Evolutionary conservation across 441 rosid species (phyloP).

Genomic region (Monsonia emarginata): DNA sequence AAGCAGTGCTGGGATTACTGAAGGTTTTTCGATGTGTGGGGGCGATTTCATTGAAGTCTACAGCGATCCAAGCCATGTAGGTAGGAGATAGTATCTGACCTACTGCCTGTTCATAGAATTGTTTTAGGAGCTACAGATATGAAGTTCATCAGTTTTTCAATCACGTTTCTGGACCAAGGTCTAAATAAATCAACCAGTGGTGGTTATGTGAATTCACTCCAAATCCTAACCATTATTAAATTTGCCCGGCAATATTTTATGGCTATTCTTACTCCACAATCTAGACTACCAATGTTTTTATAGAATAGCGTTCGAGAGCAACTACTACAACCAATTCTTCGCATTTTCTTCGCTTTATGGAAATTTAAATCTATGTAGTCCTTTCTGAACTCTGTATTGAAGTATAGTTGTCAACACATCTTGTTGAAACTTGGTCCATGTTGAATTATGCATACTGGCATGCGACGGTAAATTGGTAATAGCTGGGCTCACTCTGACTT

Average conservation of each 20-base stretch:
- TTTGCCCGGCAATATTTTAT: too few species aligned
- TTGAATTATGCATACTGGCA: background rate
- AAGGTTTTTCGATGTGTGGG: constrained; percentile 98
- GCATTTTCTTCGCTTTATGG: background rate
- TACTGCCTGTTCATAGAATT: constrained; percentile 6
- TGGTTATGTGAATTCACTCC: too few species aligned
- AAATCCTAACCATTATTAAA: too few species aligned
- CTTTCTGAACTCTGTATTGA: too few species aligned
- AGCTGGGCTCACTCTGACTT: background rate
- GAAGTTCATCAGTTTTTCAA: background rate
- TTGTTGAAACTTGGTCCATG: background rate
- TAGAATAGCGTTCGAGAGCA: background rate
- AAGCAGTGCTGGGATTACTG: constrained; percentile 92
- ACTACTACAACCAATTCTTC: background rate
- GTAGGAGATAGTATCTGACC: constrained; percentile 30
- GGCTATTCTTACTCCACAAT: background rate
- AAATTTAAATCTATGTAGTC: background rate
- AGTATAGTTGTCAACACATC: too few species aligned
- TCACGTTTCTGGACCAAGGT: too few species aligned
- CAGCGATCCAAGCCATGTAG: constrained; percentile 64
- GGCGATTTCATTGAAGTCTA: constrained; percentile 98
- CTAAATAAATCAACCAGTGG: too few species aligned
- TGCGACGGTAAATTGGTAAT: too few species aligned
- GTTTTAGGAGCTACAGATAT: background rate
- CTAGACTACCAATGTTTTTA: background rate